These are phyloP conservation scores for Starmera caribaea DNA, from an alignment of 805 yeast genomes.

Conservation along the genomic window DNA sequence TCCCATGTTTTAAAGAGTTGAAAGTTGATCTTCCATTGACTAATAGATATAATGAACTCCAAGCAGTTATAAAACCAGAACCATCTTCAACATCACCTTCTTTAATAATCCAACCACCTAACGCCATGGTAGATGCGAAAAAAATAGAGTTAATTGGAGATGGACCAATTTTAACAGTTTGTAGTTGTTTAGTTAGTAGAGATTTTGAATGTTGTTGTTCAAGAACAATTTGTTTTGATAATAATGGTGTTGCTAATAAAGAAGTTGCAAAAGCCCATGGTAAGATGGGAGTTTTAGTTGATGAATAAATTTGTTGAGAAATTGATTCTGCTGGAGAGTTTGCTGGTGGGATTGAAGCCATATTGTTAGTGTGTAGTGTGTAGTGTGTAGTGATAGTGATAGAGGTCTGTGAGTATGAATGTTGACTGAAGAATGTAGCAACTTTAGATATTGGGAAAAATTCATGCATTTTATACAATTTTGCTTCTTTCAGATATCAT, in stretches of 20 bases:
- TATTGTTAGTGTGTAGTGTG: no score
- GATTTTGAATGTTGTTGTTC: background rate
- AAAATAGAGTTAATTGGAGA: conserved; percentile 30
- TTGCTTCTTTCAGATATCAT: no score
- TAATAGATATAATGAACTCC: conserved; percentile 67
- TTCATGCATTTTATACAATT: no score
- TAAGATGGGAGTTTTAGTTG: conserved; percentile 36
- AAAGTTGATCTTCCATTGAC: conserved; percentile 59
- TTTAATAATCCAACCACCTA: conserved; percentile 65
- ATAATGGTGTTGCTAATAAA: conserved; percentile 27
- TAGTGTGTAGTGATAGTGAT: no score
- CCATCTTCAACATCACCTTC: conserved; percentile 77
- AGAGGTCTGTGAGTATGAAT: no score
- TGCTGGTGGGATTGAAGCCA: no score
- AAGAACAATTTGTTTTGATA: conserved; percentile 21
- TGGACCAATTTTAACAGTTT: conserved; percentile 20
- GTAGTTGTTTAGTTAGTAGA: no score
- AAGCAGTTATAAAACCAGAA: conserved; percentile 70
- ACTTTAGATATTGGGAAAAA: no score
- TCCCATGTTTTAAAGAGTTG: conserved; percentile 42
- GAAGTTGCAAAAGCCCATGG: conserved; percentile 31
- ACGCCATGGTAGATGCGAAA: conserved; percentile 52
- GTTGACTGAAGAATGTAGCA: no score
- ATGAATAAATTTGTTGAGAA: conserved; percentile 18
- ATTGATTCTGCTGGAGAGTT: conserved; percentile 1